phyloP scores from a whole-genome alignment of 345 rosid genomes.

The Noccaea bulbosa region DNA sequence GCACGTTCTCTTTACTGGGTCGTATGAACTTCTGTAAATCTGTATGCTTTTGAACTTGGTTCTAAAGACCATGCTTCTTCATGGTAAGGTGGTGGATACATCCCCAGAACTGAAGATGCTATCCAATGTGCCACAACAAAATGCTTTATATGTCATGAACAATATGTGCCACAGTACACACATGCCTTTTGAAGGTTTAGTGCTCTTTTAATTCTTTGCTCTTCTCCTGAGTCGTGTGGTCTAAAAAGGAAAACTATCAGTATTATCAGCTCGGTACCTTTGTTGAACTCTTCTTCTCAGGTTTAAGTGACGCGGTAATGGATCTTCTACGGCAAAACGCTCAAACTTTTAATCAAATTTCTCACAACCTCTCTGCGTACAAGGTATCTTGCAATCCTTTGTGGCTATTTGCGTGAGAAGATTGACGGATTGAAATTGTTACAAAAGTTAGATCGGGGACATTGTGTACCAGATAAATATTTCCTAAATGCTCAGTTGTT shows the following conservation, averaged over 20 bases:
- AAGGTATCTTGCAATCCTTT: constrained; percentile 56
- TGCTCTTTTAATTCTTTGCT: constrained; percentile 33
- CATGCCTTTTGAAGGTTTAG: constrained; percentile 66
- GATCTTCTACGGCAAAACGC: constrained; percentile 78
- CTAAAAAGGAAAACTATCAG: neutral
- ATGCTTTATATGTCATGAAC: constrained; percentile 57
- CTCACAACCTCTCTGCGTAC: constrained; percentile 65
- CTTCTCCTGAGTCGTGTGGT: constrained; percentile 24
- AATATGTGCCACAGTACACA: constrained; percentile 51
- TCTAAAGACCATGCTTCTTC: constrained; percentile 40
- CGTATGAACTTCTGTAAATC: constrained; percentile 29
- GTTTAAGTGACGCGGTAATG: constrained; percentile 62
- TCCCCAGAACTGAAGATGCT: constrained; percentile 59
- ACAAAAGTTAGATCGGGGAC: constrained; percentile 1
- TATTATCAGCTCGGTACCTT: constrained; percentile 14
- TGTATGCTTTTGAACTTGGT: constrained; percentile 39
- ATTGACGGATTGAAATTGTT: neutral
- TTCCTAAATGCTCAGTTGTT: constrained; percentile 20
- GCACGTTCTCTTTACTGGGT: constrained; percentile 4
- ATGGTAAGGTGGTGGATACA: constrained; percentile 79
- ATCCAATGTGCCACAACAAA: constrained; percentile 58
- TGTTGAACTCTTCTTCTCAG: constrained; percentile 51
- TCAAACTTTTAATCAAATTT: constrained; percentile 69
- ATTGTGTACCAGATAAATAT: neutral
- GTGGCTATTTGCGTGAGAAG: constrained; percentile 24